A percentile compares a stretch with the other conserved stretches of the same genome.
phyloP scores from a whole-genome alignment of 257 asterid species.

The Fraxinus pennsylvanica region DNA sequence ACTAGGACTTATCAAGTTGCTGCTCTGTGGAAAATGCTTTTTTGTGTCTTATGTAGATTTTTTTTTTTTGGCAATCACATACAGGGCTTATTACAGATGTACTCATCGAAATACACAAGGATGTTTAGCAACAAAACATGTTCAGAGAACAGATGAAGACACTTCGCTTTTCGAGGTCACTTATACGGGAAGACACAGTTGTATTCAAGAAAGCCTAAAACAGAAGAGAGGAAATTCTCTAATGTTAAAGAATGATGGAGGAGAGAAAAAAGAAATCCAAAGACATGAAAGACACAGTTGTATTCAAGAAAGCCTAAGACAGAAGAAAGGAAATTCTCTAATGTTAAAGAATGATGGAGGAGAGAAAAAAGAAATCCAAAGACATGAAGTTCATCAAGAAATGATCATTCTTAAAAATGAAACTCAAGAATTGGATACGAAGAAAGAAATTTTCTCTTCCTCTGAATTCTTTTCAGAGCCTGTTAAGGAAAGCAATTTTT shows the following conservation, averaged over 20 bases:
- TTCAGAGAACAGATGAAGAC: constrained; percentile 50
- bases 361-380: background rate
- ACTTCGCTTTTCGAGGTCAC: constrained; percentile 36
- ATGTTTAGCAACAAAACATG: constrained; percentile 66
- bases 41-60: background rate
- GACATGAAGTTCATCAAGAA: background rate
- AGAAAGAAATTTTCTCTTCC: constrained; percentile 30
- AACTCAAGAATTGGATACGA: background rate
- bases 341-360: constrained; percentile 1
- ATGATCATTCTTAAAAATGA: constrained; percentile 22
- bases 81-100: constrained; percentile 71
- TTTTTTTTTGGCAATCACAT: background rate
- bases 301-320: constrained; percentile 14
- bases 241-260: constrained; percentile 4
- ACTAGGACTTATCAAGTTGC: no score
- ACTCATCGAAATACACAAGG: constrained; percentile 56
- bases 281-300: constrained; percentile 44
- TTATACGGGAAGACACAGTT: constrained; percentile 58
- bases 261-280: background rate
- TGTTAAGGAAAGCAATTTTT: background rate
- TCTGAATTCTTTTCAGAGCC: constrained; percentile 21
- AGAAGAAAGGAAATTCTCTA: constrained; percentile 1
- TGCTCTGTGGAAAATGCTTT: background rate
- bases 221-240: constrained; percentile 4
- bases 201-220: constrained; percentile 25